Base-by-base conservation (phyloP, 176 grass and related monocot species). In the Hordeum vulgare region DNA sequence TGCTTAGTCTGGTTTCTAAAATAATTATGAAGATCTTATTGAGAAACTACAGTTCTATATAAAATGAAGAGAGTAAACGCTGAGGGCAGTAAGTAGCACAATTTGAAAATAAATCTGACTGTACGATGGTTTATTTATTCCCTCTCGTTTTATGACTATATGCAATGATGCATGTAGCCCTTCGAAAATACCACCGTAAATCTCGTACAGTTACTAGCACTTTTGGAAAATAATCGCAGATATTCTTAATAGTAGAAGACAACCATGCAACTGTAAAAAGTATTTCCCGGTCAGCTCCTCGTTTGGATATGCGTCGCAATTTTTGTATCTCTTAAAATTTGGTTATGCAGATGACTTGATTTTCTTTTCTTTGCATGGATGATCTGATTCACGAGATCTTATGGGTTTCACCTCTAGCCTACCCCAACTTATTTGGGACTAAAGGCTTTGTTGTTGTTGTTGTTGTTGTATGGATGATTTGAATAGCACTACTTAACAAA, bases 151-250 rank as follows among this genome's bases (percentile, higher is more conserved):
- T 33, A 41, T 23, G 11, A 26, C 17, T 37, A 40, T 37, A n/a
- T 61, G 25, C 23, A 59, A 82, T 42, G 37, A 39, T 83, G 56
- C 56, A 74, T 24, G 12, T 35, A 47, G 26, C 26, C 33, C 62
- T 86, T 77, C 72, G 9, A 85, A 9, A 61, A 85, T 4, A 21
- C 56, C 25, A 24, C 73, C 42, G 12, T 76, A 81, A 65, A 34
- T 77, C 66, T 15, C 1, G 12, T 67, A 27, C 7, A 7, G 9
- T 24, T 25, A 81, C 15, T 71, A 59, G 9, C 66, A 73, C 53
- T 42, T 82, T 18, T 82, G 36, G 11, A 10, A 61, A 61, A 61
- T 31, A 83, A 29, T 53, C 12, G 7, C 6, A 6, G 51, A 53
- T 4, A 67, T 53, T 14, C 18, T 66, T 66, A 27, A 54, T 36